A percentile compares a stretch with the other conserved stretches of the same genome.
Evolutionary conservation across 371 early-diverging fungal species (phyloP).

Genomic region (Mucor sp.): DNA sequence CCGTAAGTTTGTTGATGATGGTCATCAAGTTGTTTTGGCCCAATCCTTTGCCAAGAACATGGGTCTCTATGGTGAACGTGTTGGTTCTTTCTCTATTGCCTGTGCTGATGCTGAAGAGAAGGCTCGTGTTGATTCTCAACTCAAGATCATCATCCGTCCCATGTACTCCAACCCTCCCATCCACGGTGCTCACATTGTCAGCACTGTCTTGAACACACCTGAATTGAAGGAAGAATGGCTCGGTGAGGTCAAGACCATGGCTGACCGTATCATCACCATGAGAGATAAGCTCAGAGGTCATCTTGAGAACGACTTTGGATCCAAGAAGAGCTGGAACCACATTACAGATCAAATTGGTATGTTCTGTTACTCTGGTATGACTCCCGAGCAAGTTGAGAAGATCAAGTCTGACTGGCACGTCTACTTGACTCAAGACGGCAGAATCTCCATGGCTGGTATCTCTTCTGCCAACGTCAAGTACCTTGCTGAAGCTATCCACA

Average conservation of each 20-base stretch:
- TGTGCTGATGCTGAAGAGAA: conserved; percentile 79
- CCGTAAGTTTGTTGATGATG: conserved; percentile 89
- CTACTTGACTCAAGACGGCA: conserved; percentile 95
- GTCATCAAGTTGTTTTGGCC: conserved; percentile 81
- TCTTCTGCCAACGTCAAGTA: conserved; percentile 92
- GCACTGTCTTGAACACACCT: conserved; percentile 79
- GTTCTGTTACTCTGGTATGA: conserved; percentile 94
- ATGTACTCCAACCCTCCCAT: conserved; percentile 98
- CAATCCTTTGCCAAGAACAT: conserved; percentile 99
- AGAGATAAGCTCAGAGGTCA: conserved; percentile 72
- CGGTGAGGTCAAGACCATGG: conserved; percentile 94
- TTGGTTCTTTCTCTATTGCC: conserved; percentile 93
- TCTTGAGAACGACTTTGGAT: conserved; percentile 82
- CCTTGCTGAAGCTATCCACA: conserved; percentile 95
- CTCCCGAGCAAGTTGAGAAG: conserved; percentile 80
- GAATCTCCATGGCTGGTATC: conserved; percentile 98
- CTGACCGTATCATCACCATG: conserved; percentile 97
- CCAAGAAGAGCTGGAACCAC: conserved; percentile 88
- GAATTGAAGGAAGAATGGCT: conserved; percentile 89
- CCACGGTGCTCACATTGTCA: conserved; percentile 93
- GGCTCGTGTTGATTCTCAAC: conserved; percentile 87
- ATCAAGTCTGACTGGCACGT: conserved; percentile 88
- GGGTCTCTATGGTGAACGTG: conserved; percentile 98
- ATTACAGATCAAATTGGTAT: conserved; percentile 96
- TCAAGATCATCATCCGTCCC: conserved; percentile 95